Evolutionary conservation across 805 yeast genomes (phyloP).

Genomic region (Metschnikowia dekortorum): DNA sequence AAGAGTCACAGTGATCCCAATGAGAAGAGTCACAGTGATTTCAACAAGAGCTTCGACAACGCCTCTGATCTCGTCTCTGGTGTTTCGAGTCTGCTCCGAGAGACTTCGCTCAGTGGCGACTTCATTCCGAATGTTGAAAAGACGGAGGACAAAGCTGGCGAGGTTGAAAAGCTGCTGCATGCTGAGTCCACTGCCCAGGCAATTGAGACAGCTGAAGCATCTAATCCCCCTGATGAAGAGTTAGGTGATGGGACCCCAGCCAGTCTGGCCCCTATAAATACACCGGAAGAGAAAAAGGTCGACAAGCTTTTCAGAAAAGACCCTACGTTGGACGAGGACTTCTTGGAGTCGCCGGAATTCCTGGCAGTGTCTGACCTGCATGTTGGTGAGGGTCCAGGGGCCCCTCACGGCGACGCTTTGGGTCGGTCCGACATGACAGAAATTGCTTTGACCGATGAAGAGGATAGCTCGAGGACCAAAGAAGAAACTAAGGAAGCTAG

Average conservation of each 20-base stretch:
- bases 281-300: neutral
- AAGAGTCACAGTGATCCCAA: neutral
- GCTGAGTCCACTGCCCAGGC: neutral
- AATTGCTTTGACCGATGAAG: neutral
- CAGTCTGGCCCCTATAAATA: neutral
- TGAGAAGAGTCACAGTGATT: neutral
- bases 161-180: neutral
- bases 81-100: neutral
- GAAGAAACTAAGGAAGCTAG: neutral
- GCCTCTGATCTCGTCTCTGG: neutral
- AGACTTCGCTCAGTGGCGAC: neutral
- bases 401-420: neutral
- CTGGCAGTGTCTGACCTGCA: neutral
- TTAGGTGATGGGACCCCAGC: neutral
- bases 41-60: neutral
- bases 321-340: slow-evolving; percentile 1
- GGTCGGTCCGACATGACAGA: neutral
- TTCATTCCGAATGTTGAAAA: neutral
- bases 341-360: slow-evolving; percentile 1
- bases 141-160: neutral
- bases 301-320: slow-evolving; percentile 1
- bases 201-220: neutral
- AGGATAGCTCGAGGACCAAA: neutral
- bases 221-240: neutral
- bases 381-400: neutral